Conservation (phyloP, 1,139 yeast genomes). For the Hemisphaericaspora lyxosophila region DNA sequence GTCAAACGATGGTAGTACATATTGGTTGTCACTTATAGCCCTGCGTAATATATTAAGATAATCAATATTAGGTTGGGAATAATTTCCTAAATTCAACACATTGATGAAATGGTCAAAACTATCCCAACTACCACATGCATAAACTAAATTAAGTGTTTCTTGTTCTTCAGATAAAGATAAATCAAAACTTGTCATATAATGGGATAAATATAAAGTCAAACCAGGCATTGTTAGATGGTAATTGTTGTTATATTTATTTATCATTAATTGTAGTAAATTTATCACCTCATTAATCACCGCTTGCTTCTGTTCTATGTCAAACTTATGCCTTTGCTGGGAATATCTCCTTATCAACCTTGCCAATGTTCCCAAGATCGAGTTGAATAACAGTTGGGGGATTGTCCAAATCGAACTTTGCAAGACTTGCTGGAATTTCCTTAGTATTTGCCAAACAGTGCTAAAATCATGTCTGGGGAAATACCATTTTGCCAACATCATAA, state of each 20-base stretch:
- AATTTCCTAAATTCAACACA: constrained; percentile 7
- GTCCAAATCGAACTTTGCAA: neutral
- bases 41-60: constrained; percentile 7
- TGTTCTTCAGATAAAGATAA: neutral
- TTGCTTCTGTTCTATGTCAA: neutral
- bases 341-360: constrained; percentile 1
- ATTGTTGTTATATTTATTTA: neutral
- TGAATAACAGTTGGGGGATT: neutral
- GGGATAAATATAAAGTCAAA: constrained; percentile 2
- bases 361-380: neutral
- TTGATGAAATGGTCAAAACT: constrained; percentile 6
- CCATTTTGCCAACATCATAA: constrained; percentile 17
- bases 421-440: neutral
- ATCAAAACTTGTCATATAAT: constrained; percentile 3
- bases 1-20: neutral
- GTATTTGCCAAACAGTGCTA: neutral
- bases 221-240: neutral
- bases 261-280: neutral
- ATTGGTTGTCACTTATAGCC: neutral
- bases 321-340: neutral
- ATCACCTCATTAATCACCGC: neutral
- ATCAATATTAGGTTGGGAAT: neutral
- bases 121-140: constrained; percentile 3
- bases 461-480: constrained; percentile 9
- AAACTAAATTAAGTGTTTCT: constrained; percentile 5